These are phyloP conservation scores for Paracorniculantispora psalliotae DNA, from an alignment of 2,329 filamentous ascomycete species.

Conservation along the genomic window DNA sequence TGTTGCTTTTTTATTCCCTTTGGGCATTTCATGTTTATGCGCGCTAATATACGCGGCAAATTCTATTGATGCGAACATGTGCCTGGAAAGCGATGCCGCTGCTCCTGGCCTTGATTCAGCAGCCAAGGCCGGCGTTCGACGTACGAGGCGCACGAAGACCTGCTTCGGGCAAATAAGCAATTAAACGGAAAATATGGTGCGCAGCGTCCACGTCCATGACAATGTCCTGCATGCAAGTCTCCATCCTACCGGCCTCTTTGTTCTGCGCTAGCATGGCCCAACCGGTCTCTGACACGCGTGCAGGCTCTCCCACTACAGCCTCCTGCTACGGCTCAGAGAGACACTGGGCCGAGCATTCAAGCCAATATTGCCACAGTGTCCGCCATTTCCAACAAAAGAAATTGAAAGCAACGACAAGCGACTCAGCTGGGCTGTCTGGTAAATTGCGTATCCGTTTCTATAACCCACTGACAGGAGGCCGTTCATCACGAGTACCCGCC, in stretches of 20 bases:
- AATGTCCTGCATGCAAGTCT: conserved; percentile 1
- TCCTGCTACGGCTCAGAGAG: not conserved
- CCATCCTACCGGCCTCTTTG: not conserved
- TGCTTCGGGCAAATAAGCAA: not conserved
- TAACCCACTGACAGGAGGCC: not conserved
- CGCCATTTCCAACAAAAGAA: too few species aligned
- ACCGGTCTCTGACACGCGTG: not conserved
- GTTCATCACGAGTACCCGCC: not conserved
- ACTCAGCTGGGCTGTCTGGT: not conserved
- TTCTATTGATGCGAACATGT: not conserved
- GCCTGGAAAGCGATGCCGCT: not conserved
- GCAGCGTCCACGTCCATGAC: not conserved
- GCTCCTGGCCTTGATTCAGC: not conserved
- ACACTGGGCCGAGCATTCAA: not conserved
- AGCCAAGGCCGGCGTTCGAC: not conserved
- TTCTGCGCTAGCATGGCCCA: not conserved
- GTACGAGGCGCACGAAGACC: not conserved
- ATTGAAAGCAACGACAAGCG: too few species aligned
- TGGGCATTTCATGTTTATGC: not conserved
- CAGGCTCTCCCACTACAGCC: not conserved
- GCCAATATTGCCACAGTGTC: not conserved
- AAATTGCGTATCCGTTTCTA: not conserved
- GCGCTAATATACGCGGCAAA: not conserved
- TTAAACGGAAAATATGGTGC: not conserved
- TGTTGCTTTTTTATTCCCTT: not conserved